Evolutionary conservation across 2,329 filamentous ascomycete species (phyloP), one percentile per base, ranked within the genome.

Genomic region (Aspergillus unguis): DNA sequence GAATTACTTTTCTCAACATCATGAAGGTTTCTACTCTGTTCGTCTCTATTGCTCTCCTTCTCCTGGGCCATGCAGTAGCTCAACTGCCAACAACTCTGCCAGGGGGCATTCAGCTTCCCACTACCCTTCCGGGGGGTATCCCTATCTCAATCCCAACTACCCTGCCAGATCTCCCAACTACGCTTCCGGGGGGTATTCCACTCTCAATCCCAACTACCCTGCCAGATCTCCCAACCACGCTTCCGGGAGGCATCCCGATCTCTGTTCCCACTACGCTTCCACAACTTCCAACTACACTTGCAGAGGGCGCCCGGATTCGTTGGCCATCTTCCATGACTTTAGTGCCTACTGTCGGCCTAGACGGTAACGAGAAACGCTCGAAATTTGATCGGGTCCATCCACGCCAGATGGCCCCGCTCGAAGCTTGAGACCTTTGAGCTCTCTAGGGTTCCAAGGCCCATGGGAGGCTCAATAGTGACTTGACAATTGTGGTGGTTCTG

Each of bases 21-120:
- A 68, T 69, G 66, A 69, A 66, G 60, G 50, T 61, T 49, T 60
- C 61, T 48, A 37, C 62, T 59, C 32, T 60, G 44, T 42, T 67
- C 44, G 62, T 61, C 51, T 46, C 61, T 27, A 47, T 60, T 55
- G 59, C 60, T 42, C 59, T 58, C 50, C 54, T 67, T 37, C 56
- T 46, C 47, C 41, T 68, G 47, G 54, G 57, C 47, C 59, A 60
- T 11, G 58, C 53, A 40, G 59, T 60, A 10, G 60, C 60, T 56
- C 60, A 48, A 57, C 17, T 17, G 17, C 17, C 17, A 17, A 17
- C 17, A 17, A 17, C 17, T 17, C 17, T 17, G 17, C 17, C 17
- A 17, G 17, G 17, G 17, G 17, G 17, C 17, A 17, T 17, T 17
- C 29, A 29, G 27, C 50, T 17, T 17, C 29, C 35, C 6, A n/a